Evolutionary conservation across 2,329 filamentous ascomycete species (phyloP).

Genomic region (Diaporthe batatas): DNA sequence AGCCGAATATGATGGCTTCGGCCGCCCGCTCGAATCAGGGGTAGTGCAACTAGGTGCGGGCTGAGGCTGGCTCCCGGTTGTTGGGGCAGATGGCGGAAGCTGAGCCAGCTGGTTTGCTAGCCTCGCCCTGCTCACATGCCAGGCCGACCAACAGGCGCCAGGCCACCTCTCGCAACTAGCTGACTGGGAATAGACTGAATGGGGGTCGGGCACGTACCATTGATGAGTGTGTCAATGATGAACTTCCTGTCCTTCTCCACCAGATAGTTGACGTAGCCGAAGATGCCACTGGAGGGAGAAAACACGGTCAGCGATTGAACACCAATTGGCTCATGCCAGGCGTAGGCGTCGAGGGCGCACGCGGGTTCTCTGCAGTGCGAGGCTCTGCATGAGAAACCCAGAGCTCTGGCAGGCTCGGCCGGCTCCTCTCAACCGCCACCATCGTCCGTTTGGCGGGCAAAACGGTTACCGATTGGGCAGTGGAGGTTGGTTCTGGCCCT

Average conservation of each 20-base stretch:
- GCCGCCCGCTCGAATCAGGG: constrained; percentile 3
- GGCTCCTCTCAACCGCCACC: background rate
- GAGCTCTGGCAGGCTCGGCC: constrained; percentile 30
- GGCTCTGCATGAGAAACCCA: constrained; percentile 34
- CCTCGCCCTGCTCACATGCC: constrained; percentile 32
- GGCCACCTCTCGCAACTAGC: constrained; percentile 14
- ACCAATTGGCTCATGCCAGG: too few relatives aligned
- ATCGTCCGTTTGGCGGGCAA: background rate
- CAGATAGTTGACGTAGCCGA: constrained; percentile 99
- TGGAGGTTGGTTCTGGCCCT: background rate
- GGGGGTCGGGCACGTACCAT: constrained; percentile 73
- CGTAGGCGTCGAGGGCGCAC: background rate
- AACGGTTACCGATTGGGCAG: background rate
- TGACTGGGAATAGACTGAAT: constrained; percentile 34
- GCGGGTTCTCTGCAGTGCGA: constrained; percentile 21
- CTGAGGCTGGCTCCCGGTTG: constrained; percentile 15
- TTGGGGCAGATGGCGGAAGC: constrained; percentile 3
- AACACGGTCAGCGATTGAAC: constrained; percentile 47
- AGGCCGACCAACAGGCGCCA: constrained; percentile 21
- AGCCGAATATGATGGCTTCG: background rate
- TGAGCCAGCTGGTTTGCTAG: constrained; percentile 33
- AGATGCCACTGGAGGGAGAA: constrained; percentile 78
- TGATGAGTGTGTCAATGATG: constrained; percentile 95
- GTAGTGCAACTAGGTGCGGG: constrained; percentile 23
- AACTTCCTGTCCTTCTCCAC: constrained; percentile 98